Evolutionary conservation across 2,329 filamentous ascomycete species (phyloP), one percentile per base, ranked within the genome.

Genomic region (Alternaria sp.): DNA sequence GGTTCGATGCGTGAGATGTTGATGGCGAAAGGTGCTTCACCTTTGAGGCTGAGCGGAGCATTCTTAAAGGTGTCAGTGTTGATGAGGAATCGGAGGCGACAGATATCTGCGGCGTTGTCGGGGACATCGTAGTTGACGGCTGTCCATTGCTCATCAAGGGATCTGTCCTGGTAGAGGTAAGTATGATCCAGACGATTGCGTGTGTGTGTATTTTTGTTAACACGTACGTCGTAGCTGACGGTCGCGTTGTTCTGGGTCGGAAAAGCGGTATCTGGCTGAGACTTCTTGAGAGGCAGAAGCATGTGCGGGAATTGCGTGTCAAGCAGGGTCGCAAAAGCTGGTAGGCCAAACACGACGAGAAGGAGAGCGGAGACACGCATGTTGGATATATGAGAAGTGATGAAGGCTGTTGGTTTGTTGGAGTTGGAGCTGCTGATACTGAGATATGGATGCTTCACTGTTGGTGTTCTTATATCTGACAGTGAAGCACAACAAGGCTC

Each of bases 111-210:
- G 18, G 46, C 52, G 49, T 70, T 73, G 57, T 56, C 40, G 45
- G 72, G 73, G 5, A 77, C 62, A 51, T 78, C 75, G 62, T 76
- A 78, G 41, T 66, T 70, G 53, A 76, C 64, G 32, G 72, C 74
- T n/a, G 73, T 74, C 53, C 59, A 68, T 30, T 58, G 38, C 20
- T 59, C 30, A 9, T 50, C 28, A 18, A 53, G 45, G 18, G 52
- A 57, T 27, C n/a, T 54, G 50, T 65, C 57, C 70, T 74, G 40
- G 9, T 2, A 20, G 2, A 5, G 30, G 22, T 63, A 32, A 59
- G 66, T 34, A 27, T 41, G 11, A 36, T 27, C 11, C 18, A 20
- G 14, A 22, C 6, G 1, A 22, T 5, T 10, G 14, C 18, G 22
- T 5, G 11, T n/a, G 3, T 41, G 18, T 11, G 11, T 22, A 8